These are phyloP conservation scores for Dryadomyces sulphureus DNA, from an alignment of 2,329 filamentous ascomycete species.

Conservation along the genomic window DNA sequence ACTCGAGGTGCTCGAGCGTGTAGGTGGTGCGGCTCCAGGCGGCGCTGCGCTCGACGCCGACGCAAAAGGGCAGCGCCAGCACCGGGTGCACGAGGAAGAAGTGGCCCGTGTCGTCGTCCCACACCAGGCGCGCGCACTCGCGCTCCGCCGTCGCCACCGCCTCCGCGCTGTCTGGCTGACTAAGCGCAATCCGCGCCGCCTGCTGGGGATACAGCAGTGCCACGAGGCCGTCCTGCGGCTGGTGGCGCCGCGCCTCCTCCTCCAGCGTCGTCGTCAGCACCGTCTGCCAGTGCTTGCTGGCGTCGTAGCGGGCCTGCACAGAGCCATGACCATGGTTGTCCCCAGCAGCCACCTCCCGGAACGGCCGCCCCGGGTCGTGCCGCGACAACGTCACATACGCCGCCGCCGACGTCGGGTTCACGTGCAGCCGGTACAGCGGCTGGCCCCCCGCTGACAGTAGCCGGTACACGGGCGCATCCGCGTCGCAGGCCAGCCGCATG, in stretches of 20 bases:
- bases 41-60: conserved; percentile 41
- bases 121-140: conserved; percentile 58
- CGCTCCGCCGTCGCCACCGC: conserved; percentile 49
- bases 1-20: conserved; percentile 49
- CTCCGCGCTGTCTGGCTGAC: conserved; percentile 41
- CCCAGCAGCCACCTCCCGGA: conserved; percentile 14
- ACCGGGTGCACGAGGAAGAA: conserved; percentile 51
- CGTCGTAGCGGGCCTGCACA: conserved; percentile 20
- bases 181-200: conserved; percentile 47
- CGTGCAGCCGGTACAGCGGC: conserved; percentile 52
- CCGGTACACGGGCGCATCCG: conserved; percentile 50
- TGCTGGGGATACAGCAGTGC: conserved; percentile 54
- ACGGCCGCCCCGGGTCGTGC: conserved; percentile 44
- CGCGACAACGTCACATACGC: conserved; percentile 44
- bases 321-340: no score
- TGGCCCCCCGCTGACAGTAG: conserved; percentile 46
- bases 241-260: conserved; percentile 34
- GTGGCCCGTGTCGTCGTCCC: conserved; percentile 44
- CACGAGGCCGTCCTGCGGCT: conserved; percentile 47
- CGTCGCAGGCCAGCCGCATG: conserved; percentile 38
- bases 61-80: conserved; percentile 46
- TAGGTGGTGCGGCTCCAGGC: conserved; percentile 49
- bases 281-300: conserved; percentile 39
- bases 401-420: conserved; percentile 49
- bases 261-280: conserved; percentile 44